Percentiles rank a stretch among this genome's conserved stretches.
These are phyloP conservation scores for Hamamelis virginiana DNA, from an alignment of 164 flowering plant genomes.

Conservation along the genomic window DNA sequence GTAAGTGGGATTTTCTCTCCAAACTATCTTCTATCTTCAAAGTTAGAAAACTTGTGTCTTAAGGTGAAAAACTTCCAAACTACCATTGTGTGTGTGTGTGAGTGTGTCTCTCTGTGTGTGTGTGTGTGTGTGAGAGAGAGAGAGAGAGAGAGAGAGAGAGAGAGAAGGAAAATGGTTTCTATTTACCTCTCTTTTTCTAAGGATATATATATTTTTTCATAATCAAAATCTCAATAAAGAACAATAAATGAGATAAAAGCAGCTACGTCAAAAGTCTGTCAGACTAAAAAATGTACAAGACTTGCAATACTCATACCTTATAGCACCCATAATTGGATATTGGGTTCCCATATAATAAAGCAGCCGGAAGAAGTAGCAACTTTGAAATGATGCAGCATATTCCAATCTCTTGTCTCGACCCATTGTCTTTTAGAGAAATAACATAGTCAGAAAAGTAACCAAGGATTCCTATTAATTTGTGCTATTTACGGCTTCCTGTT, in stretches of 20 bases:
- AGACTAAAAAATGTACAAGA: background rate
- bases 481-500: background rate
- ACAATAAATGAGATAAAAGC: background rate
- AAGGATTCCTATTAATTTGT: background rate
- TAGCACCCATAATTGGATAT: conserved; percentile 97
- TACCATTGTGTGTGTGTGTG: too few relatives aligned
- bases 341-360: conserved; percentile 94
- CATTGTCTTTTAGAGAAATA: conserved; percentile 60
- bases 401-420: conserved; percentile 92
- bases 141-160: too few relatives aligned
- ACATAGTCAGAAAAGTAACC: conserved; percentile 12
- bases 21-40: too few relatives aligned
- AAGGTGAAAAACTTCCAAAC: too few relatives aligned
- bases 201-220: too few relatives aligned
- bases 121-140: too few relatives aligned
- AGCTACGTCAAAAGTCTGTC: background rate
- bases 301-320: conserved; percentile 50
- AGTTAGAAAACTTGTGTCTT: too few relatives aligned
- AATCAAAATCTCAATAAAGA: too few relatives aligned
- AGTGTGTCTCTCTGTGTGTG: too few relatives aligned
- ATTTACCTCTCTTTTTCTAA: too few relatives aligned
- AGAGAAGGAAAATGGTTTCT: too few relatives aligned
- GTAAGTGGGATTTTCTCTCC: too few relatives aligned
- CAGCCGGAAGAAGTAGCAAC: conserved; percentile 81
- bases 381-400: conserved; percentile 87